Percentiles rank a stretch among this genome's conserved stretches.
Evolutionary conservation across 768 basidiomycete species (phyloP).

Genomic region (Lyophyllum semitale): DNA sequence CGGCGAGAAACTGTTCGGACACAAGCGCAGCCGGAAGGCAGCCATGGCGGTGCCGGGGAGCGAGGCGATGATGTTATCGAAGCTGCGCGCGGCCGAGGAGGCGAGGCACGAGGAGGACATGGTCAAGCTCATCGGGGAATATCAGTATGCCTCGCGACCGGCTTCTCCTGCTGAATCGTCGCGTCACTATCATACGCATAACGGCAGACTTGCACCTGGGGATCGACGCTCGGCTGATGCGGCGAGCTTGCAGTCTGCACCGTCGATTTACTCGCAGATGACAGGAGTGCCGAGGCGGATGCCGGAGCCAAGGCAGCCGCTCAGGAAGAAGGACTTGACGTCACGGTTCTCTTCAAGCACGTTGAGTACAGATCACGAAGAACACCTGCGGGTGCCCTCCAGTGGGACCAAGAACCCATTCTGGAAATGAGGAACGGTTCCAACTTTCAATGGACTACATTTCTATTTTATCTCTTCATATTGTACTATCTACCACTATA

Average conservation of each 20-base stretch:
- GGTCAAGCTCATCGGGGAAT: conserved; percentile 24
- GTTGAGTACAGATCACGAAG: conserved; percentile 9
- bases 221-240: conserved; percentile 16
- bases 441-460: not conserved
- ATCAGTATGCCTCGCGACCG: conserved; percentile 14
- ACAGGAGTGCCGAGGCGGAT: conserved; percentile 59
- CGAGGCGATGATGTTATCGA: conserved; percentile 17
- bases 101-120: conserved; percentile 24
- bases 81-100: conserved; percentile 21
- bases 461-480: not conserved
- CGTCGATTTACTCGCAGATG: conserved; percentile 59
- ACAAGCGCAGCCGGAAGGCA: conserved; percentile 21
- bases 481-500: not conserved
- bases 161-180: not conserved
- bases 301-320: conserved; percentile 48
- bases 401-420: conserved; percentile 26
- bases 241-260: conserved; percentile 37
- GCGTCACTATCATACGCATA: conserved; percentile 25
- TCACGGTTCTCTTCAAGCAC: conserved; percentile 37
- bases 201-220: conserved; percentile 15
- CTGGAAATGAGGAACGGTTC: conserved; percentile 24
- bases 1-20: conserved; percentile 62
- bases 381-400: conserved; percentile 10
- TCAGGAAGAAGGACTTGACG: conserved; percentile 17
- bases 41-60: conserved; percentile 9